A percentile compares a stretch with the other conserved stretches of the same genome.
Evolutionary conservation across 2,329 filamentous ascomycete species (phyloP).

Genomic region (Nemania sp.): DNA sequence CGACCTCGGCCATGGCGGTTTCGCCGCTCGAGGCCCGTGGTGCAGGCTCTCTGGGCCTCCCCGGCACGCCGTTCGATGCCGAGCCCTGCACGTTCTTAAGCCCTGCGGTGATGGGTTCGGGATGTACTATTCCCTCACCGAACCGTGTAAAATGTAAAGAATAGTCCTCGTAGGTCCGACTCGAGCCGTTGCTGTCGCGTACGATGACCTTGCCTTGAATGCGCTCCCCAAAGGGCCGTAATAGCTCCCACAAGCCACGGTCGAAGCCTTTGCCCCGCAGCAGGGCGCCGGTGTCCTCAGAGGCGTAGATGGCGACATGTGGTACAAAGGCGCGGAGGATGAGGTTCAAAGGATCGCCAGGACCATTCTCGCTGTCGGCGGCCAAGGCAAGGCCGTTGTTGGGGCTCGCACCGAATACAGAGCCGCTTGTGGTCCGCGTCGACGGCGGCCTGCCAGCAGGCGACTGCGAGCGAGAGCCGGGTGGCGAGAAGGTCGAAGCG

Average conservation of each 20-base stretch:
- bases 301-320: conserved; percentile 85
- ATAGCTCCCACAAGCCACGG: conserved; percentile 79
- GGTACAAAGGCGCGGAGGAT: conserved; percentile 87
- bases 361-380: conserved; percentile 48
- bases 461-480: conserved; percentile 69
- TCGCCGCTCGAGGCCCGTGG: conserved; percentile 29
- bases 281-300: conserved; percentile 80
- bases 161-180: conserved; percentile 85
- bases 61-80: conserved; percentile 39
- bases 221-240: conserved; percentile 88
- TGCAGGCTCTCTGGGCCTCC: conserved; percentile 30
- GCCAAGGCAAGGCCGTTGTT: conserved; percentile 51
- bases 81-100: conserved; percentile 37
- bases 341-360: conserved; percentile 63
- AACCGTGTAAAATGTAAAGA: conserved; percentile 82
- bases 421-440: conserved; percentile 60
- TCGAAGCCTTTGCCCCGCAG: conserved; percentile 82
- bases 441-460: conserved; percentile 65
- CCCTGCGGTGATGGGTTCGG: conserved; percentile 47
- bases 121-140: conserved; percentile 60
- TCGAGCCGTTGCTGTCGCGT: conserved; percentile 85
- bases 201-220: conserved; percentile 88
- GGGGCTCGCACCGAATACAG: conserved; percentile 57
- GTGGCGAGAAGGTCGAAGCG: conserved; percentile 69
- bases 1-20: conserved; percentile 67